phyloP scores from a whole-genome alignment of 2,329 filamentous ascomycete species.

The Aspergillus sp. region DNA sequence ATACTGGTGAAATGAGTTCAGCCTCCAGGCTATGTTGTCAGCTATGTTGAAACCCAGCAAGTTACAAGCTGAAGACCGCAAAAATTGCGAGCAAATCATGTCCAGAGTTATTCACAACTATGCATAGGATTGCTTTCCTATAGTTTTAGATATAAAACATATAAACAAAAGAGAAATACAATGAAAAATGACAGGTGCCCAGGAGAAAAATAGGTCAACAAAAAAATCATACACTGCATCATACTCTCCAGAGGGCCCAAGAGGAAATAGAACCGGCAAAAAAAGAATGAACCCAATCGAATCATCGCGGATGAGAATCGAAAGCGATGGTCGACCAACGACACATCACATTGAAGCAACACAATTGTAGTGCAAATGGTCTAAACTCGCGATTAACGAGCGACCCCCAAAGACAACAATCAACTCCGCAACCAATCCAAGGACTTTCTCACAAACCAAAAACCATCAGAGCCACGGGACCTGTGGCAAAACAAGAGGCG shows the following conservation, averaged over 20 bases:
- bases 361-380: slow-evolving; percentile 22
- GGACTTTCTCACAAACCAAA: slow-evolving; percentile 25
- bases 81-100: not conserved
- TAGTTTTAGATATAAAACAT: slow-evolving; percentile 1
- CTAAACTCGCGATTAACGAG: slow-evolving; percentile 21
- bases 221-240: slow-evolving; percentile 16
- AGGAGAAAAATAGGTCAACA: slow-evolving; percentile 4
- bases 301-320: slow-evolving; percentile 14
- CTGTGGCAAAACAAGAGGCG: slow-evolving; percentile 23
- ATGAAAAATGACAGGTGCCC: slow-evolving; percentile 7
- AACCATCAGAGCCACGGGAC: slow-evolving; percentile 16
- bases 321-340: slow-evolving; percentile 14
- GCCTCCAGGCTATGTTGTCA: too few species aligned
- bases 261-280: slow-evolving; percentile 3
- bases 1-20: too few species aligned
- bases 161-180: slow-evolving; percentile 12
- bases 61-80: too few species aligned
- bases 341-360: slow-evolving; percentile 11
- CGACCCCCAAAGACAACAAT: slow-evolving; percentile 22
- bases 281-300: slow-evolving; percentile 15
- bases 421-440: slow-evolving; percentile 32
- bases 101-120: slow-evolving; percentile 5
- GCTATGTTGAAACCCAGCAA: too few species aligned
- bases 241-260: slow-evolving; percentile 16
- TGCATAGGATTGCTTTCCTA: slow-evolving; percentile 4